A percentile compares a stretch with the other conserved stretches of the same genome.
Conservation (phyloP, 179 eudicot species). For the Actinidia chinensis region DNA sequence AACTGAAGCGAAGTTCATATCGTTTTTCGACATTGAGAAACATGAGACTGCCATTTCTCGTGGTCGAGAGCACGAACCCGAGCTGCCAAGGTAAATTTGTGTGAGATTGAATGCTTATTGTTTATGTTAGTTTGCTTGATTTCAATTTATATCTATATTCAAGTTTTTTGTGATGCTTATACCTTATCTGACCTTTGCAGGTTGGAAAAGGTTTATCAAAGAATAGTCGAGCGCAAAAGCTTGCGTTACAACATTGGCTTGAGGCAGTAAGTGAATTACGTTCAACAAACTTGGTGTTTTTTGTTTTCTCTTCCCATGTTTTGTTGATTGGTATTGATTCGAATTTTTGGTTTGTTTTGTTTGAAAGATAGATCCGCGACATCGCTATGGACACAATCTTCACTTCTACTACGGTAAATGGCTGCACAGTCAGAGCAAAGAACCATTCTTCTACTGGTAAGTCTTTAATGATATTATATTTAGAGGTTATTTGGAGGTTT, state of each 20-base stretch:
- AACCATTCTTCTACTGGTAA: constrained; percentile 97
- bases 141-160: neutral
- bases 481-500: neutral
- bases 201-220: constrained; percentile 91
- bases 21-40: constrained; percentile 80
- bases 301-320: neutral
- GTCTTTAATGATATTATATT: neutral
- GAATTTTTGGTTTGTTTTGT: constrained; percentile 15
- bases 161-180: neutral
- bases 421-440: constrained; percentile 79
- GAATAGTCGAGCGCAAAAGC: constrained; percentile 81
- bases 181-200: constrained; percentile 34
- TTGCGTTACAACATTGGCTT: constrained; percentile 95
- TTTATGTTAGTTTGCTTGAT: neutral
- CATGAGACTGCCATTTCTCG: constrained; percentile 91
- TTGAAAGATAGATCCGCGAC: constrained; percentile 91
- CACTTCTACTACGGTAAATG: constrained; percentile 80
- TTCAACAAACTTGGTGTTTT: neutral
- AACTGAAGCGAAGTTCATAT: constrained; percentile 87
- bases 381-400: constrained; percentile 92
- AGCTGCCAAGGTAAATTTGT: constrained; percentile 76
- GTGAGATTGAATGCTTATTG: neutral
- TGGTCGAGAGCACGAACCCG: constrained; percentile 92
- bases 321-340: neutral
- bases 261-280: constrained; percentile 69